Evolutionary conservation across 1,139 yeast genomes (phyloP).

Genomic region (Pichia sp.): DNA sequence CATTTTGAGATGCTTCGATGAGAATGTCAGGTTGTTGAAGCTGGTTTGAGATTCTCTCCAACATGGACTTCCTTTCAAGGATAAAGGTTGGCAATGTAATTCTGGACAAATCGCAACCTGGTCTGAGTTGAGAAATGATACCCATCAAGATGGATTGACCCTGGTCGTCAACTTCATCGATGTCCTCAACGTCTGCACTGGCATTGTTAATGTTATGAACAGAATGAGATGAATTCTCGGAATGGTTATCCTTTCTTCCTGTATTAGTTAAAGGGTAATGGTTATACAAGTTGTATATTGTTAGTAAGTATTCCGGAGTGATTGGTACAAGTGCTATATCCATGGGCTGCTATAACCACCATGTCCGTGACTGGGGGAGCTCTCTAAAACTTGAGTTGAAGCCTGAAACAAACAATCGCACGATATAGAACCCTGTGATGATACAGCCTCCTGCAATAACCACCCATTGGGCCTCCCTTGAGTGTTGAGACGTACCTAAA

Average conservation of each 20-base stretch:
- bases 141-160: constrained; percentile 82
- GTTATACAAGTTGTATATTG: no score
- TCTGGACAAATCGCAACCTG: constrained; percentile 83
- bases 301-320: no score
- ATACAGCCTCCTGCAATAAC: no score
- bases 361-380: no score
- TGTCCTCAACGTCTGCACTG: constrained; percentile 44
- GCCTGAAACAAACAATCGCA: no score
- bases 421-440: no score
- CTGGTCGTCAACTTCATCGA: constrained; percentile 87
- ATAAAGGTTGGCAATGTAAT: constrained; percentile 94
- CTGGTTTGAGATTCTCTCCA: constrained; percentile 89
- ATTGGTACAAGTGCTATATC: no score
- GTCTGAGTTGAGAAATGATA: constrained; percentile 83
- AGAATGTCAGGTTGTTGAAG: constrained; percentile 76
- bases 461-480: no score
- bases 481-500: no score
- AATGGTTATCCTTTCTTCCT: constrained; percentile 18
- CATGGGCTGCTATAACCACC: no score
- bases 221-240: constrained; percentile 3
- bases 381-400: no score
- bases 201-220: constrained; percentile 1
- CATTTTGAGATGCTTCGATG: constrained; percentile 55
- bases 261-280: no score
- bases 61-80: constrained; percentile 90